A percentile compares a stretch with the other conserved stretches of the same genome.
Evolutionary conservation across 148 eudicot species (phyloP).

Genomic region (Vaccinium vitisidaea): DNA sequence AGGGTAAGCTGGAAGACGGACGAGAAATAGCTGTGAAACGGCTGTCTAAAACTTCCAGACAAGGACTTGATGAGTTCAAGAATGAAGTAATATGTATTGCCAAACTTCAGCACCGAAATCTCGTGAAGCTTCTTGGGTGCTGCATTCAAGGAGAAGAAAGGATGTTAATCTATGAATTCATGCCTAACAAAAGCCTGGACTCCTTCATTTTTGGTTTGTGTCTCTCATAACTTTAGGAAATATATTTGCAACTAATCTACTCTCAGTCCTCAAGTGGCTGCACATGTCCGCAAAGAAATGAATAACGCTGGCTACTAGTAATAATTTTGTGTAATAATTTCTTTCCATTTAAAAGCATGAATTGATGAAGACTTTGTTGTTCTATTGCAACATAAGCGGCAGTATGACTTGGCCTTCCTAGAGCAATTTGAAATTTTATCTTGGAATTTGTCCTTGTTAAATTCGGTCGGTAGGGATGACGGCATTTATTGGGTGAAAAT

Average conservation of each 20-base stretch:
- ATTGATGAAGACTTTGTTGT: not conserved
- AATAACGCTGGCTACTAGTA: not conserved
- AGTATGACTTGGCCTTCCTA: not conserved
- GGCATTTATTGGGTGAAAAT: not conserved
- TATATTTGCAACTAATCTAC: not conserved
- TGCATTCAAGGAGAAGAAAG: constrained; percentile 22
- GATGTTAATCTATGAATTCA: constrained; percentile 18
- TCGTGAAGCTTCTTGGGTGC: constrained; percentile 26
- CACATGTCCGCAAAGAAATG: not conserved
- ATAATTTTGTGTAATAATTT: not conserved
- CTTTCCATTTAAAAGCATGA: not conserved
- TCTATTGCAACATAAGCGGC: not conserved
- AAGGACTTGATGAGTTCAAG: constrained; percentile 26
- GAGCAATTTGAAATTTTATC: not conserved
- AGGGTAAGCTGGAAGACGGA: constrained; percentile 24
- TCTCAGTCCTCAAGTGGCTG: not conserved
- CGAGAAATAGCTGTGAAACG: constrained; percentile 29
- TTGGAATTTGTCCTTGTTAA: not conserved
- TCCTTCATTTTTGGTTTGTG: constrained; percentile 18
- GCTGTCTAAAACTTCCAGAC: constrained; percentile 19
- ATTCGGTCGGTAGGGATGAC: not conserved
- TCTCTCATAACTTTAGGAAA: not conserved
- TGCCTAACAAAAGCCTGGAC: too few species aligned
- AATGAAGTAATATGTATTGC: constrained; percentile 26
- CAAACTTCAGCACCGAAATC: constrained; percentile 30